Evolutionary conservation across 2,329 filamentous ascomycete species (phyloP), one percentile per base, ranked within the genome.

Genomic region (Colletotrichum agaves): DNA sequence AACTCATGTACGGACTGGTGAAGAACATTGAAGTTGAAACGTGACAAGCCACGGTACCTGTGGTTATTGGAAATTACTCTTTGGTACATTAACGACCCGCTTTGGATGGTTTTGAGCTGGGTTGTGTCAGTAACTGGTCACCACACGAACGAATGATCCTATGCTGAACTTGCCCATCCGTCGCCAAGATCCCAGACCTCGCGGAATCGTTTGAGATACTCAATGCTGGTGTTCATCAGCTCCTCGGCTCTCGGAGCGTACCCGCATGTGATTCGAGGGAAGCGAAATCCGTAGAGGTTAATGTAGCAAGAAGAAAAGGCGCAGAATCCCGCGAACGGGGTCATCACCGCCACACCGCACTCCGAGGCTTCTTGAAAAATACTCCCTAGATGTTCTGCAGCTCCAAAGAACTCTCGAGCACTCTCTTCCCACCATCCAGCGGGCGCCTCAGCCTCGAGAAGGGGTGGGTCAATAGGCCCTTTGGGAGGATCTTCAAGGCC

Each of bases 281-380:
- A 84, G 4, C 72, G 60, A 3, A 73, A 74, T 2, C 80, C 74
- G 63, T 83, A 83, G 0, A 80, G 68, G 27, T 81, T 82, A 55
- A 82, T 75, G 4, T 79, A 80, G 1, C 79, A 80, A 0, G 81
- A 81, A 0, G 81, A 82, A 41, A 84, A 83, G 2, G 78, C 78
- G 60, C 81, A 83, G n/a, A 83, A 82, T 0, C 81, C 82, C 0
- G 80, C 75, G 61, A 83, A 84, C 0, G 81, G 82, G 0, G 80
- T 82, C 65, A 77, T 74, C 0, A 82, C 72, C 1, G 77, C 74
- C 0, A 78, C 76, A 0, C 77, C 79, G 4, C 76, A 79, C 8
- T 80, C 78, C 0, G 74, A 76, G 0, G 80, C 74, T 13, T 82
- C 80, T n/a, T 75, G 74, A 0, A 83, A 72, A 0, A 83, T 67